A percentile compares a stretch with the other conserved stretches of the same genome.
Conservation (phyloP, 345 rosid species). For the Boechera divaricarpa region DNA sequence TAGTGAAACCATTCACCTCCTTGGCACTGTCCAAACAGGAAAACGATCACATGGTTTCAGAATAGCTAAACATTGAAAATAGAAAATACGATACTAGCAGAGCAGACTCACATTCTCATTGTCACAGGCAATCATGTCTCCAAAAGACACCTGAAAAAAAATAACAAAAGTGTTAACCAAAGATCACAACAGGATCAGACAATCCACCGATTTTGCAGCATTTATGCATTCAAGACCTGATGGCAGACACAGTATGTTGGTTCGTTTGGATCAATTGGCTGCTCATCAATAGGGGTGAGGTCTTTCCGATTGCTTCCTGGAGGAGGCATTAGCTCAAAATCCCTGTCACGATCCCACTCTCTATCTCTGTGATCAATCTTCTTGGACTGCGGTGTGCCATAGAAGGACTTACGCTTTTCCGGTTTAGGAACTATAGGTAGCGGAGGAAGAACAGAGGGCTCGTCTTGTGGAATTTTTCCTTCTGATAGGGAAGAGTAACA, state of each 20-base stretch:
- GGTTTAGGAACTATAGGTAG: constrained; percentile 75
- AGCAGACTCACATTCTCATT: constrained; percentile 81
- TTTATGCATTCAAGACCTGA: constrained; percentile 59
- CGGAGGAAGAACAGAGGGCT: constrained; percentile 87
- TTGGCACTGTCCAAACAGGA: constrained; percentile 66
- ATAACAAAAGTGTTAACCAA: constrained; percentile 21
- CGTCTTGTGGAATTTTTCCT: constrained; percentile 89
- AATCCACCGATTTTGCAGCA: background rate
- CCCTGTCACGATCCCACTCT: constrained; percentile 94
- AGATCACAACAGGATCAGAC: constrained; percentile 10
- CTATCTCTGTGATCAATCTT: constrained; percentile 80
- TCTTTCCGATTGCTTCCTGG: constrained; percentile 91
- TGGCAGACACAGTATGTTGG: constrained; percentile 98
- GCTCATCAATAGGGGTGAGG: constrained; percentile 73
- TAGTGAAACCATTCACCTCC: constrained; percentile 99
- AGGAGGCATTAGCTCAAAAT: constrained; percentile 99
- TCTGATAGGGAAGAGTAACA: constrained; percentile 53
- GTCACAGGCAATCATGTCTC: constrained; percentile 99
- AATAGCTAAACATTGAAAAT: constrained; percentile 2
- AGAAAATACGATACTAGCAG: background rate
- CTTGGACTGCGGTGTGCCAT: constrained; percentile 79
- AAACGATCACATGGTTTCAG: constrained; percentile 1
- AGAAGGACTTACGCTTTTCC: constrained; percentile 73
- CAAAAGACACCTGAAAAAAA: constrained; percentile 80
- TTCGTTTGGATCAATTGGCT: constrained; percentile 96